These are phyloP conservation scores for Tulasnella sp. DNA, from an alignment of 768 basidiomycete species.

Conservation along the genomic window DNA sequence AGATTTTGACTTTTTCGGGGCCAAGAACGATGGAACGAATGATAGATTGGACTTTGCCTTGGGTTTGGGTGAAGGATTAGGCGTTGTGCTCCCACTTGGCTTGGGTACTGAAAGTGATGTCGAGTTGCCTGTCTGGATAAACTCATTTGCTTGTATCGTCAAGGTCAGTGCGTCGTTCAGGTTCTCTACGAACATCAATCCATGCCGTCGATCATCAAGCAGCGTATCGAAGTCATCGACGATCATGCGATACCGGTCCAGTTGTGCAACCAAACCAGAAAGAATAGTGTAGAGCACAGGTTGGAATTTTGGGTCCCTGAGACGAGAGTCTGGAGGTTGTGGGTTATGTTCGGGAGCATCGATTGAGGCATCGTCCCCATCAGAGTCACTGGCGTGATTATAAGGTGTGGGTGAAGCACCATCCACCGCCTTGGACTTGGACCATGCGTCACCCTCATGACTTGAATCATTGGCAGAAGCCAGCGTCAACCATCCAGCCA, in stretches of 20 bases:
- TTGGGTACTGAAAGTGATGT: slow-evolving; percentile 21
- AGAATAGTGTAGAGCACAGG: slow-evolving; percentile 75
- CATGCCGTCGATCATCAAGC: slow-evolving; percentile 73
- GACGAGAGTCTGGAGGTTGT: slow-evolving; percentile 45
- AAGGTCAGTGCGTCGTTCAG: slow-evolving; percentile 77
- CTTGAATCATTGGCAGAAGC: slow-evolving; percentile 31
- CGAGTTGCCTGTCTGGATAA: slow-evolving; percentile 33
- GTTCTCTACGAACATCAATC: slow-evolving; percentile 83
- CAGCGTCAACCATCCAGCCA: slow-evolving; percentile 83
- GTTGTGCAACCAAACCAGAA: slow-evolving; percentile 63
- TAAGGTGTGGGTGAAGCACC: too few species aligned
- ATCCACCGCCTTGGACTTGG: slow-evolving; percentile 15
- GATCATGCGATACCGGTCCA: slow-evolving; percentile 62
- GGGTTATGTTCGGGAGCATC: slow-evolving; percentile 47
- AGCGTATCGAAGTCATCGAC: slow-evolving; percentile 75
- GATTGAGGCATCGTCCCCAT: slow-evolving; percentile 68
- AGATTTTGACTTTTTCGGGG: background rate
- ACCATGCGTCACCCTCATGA: slow-evolving; percentile 18
- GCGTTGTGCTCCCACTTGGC: slow-evolving; percentile 22
- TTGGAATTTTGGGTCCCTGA: slow-evolving; percentile 50
- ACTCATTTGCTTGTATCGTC: slow-evolving; percentile 35
- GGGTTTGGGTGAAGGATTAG: slow-evolving; percentile 24
- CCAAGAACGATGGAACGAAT: slow-evolving; percentile 10
- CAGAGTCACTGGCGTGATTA: too few species aligned
- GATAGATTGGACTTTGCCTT: slow-evolving; percentile 7